Conservation (phyloP, 768 basidiomycete species). For the Macrocybe gigantea region DNA sequence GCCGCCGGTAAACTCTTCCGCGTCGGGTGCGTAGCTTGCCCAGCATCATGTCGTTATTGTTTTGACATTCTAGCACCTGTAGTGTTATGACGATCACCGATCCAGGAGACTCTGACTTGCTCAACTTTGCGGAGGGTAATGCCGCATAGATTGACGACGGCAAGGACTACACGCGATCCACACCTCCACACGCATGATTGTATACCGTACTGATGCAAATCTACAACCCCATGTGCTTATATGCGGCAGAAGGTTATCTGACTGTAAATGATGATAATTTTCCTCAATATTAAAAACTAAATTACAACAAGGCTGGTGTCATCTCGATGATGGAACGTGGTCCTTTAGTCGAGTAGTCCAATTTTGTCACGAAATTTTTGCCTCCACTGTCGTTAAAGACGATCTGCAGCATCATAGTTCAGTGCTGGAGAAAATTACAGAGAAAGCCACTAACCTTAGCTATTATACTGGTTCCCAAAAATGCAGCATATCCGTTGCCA, state of each 20-base stretch:
- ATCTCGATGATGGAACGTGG: slow-evolving; percentile 74
- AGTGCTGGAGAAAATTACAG: slow-evolving; percentile 1
- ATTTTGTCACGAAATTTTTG: slow-evolving; percentile 73
- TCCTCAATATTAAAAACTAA: neutral
- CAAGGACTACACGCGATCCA: neutral
- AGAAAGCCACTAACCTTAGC: slow-evolving; percentile 55
- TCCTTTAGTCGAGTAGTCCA: slow-evolving; percentile 68
- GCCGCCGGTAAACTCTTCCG: slow-evolving; percentile 99
- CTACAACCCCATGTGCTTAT: too few species aligned
- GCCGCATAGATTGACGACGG: slow-evolving; percentile 41
- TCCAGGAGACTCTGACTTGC: slow-evolving; percentile 94
- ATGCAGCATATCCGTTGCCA: slow-evolving; percentile 76
- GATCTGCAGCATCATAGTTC: slow-evolving; percentile 37
- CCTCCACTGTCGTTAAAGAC: slow-evolving; percentile 65
- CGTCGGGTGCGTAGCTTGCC: slow-evolving; percentile 59
- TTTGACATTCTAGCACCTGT: neutral
- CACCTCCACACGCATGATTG: neutral
- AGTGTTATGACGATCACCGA: slow-evolving; percentile 98
- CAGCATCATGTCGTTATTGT: slow-evolving; percentile 13
- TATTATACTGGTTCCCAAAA: slow-evolving; percentile 78
- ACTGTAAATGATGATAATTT: too few species aligned
- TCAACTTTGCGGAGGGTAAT: slow-evolving; percentile 75
- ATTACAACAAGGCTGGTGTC: slow-evolving; percentile 65
- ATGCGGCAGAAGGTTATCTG: too few species aligned
- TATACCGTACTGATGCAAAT: too few species aligned